Conservation (phyloP, 106 monocot genomes). For the Phalaenopsis aphrodite region DNA sequence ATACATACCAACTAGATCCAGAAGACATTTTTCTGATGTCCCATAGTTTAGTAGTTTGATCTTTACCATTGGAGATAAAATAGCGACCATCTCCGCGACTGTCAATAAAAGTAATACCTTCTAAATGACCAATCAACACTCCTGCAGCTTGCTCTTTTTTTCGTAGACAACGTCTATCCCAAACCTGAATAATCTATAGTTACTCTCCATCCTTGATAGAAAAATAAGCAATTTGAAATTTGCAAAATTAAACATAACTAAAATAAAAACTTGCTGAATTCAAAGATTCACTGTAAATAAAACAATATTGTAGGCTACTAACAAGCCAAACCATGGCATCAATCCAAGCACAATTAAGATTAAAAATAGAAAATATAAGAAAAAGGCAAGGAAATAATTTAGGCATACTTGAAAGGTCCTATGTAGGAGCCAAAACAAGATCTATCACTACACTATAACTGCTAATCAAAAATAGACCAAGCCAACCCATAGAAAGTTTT, state of each 20-base stretch:
- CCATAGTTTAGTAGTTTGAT: conserved; percentile 85
- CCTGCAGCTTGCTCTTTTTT: conserved; percentile 55
- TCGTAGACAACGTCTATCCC: conserved; percentile 78
- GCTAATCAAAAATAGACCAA: not conserved
- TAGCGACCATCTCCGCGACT: conserved; percentile 94
- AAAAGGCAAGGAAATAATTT: not conserved
- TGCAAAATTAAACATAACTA: not conserved
- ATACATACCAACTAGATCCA: conserved; percentile 31
- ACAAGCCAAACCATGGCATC: not conserved
- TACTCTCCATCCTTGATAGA: not conserved
- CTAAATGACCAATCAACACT: conserved; percentile 66
- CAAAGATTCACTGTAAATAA: not conserved
- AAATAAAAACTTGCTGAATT: not conserved
- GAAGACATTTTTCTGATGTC: conserved; percentile 80
- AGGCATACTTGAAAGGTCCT: not conserved
- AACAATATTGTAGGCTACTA: not conserved
- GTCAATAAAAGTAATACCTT: conserved; percentile 90
- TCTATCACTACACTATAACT: not conserved
- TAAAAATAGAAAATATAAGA: not conserved
- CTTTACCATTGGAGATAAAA: conserved; percentile 97
- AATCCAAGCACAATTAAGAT: not conserved
- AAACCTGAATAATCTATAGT: conserved; percentile 47
- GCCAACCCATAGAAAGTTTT: not conserved
- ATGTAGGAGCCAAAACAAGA: not conserved
- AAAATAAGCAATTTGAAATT: conserved; percentile 8